Percentiles rank a stretch among this genome's conserved stretches.
These are phyloP conservation scores for Kodamaea sp. DNA, from an alignment of 1,139 yeast species.

Conservation along the genomic window DNA sequence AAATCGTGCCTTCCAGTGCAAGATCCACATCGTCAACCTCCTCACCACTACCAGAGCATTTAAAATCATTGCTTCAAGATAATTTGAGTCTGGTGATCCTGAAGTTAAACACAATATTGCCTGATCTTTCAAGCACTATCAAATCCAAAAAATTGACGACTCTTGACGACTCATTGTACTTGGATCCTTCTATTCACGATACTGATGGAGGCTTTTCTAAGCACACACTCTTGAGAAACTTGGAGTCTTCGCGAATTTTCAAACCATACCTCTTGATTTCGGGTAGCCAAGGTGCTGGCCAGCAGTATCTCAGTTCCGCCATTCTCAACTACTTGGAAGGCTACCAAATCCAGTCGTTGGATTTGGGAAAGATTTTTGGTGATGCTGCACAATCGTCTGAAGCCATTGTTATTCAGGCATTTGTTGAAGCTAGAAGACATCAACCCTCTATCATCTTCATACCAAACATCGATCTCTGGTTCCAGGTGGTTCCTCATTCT, in stretches of 20 bases:
- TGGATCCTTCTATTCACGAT: conserved; percentile 57
- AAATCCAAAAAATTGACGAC: conserved; percentile 52
- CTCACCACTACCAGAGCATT: conserved; percentile 74
- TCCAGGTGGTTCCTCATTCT: conserved; percentile 62
- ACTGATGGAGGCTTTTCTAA: conserved; percentile 67
- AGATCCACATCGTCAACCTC: conserved; percentile 77
- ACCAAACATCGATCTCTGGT: conserved; percentile 84
- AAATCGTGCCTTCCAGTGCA: conserved; percentile 90
- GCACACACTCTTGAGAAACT: conserved; percentile 60
- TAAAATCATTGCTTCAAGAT: conserved; percentile 59
- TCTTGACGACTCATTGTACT: conserved; percentile 70
- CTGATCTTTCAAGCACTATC: conserved; percentile 26
- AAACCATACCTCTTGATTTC: conserved; percentile 77
- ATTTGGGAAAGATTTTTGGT: conserved; percentile 73
- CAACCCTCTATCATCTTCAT: conserved; percentile 85
- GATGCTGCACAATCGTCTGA: conserved; percentile 86
- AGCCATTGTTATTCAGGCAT: conserved; percentile 78
- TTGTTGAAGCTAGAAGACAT: conserved; percentile 86
- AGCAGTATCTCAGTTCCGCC: conserved; percentile 83
- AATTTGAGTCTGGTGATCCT: conserved; percentile 49
- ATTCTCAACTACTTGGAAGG: conserved; percentile 84
- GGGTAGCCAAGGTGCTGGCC: conserved; percentile 86
- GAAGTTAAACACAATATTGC: conserved; percentile 61
- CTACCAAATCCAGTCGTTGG: conserved; percentile 83
- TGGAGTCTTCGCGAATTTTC: conserved; percentile 69